These are phyloP conservation scores for Echinochloa phyllopogon DNA, from an alignment of 176 grass and related monocot species.

Conservation along the genomic window DNA sequence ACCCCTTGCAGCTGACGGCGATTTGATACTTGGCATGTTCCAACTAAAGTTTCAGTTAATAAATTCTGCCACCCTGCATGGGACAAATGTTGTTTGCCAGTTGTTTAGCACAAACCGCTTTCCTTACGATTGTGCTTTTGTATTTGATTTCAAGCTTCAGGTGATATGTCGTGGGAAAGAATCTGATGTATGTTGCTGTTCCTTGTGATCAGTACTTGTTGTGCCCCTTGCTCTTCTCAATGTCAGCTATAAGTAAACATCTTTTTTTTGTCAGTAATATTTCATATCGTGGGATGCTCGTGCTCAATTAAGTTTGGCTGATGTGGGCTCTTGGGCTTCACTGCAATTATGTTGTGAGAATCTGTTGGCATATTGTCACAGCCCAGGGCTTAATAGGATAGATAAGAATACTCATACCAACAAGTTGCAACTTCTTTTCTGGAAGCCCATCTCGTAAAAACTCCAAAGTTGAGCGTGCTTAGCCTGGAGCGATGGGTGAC, in stretches of 20 bases:
- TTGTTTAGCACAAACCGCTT: slow-evolving; percentile 28
- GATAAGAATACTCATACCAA: too few species aligned
- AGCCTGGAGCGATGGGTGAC: too few species aligned
- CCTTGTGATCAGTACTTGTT: neutral
- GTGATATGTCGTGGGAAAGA: slow-evolving; percentile 9
- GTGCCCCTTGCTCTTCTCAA: neutral
- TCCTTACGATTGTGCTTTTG: neutral
- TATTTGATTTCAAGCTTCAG: slow-evolving; percentile 30
- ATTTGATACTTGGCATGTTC: slow-evolving; percentile 3
- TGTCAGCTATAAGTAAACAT: neutral
- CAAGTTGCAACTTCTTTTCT: too few species aligned
- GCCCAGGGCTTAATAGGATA: too few species aligned
- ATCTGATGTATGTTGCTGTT: neutral
- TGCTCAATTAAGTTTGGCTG: too few species aligned
- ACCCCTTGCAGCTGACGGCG: neutral
- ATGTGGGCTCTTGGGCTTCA: too few species aligned
- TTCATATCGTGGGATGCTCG: too few species aligned
- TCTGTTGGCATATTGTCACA: too few species aligned
- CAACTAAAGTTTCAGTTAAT: slow-evolving; percentile 35
- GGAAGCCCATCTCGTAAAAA: too few species aligned
- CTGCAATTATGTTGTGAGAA: too few species aligned
- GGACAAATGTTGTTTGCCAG: slow-evolving; percentile 27
- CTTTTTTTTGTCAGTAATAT: too few species aligned
- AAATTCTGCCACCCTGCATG: slow-evolving; percentile 22
- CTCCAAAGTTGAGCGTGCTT: too few species aligned